phyloP scores from a whole-genome alignment of 257 asterid species.

The Rubia yunnanensis region DNA sequence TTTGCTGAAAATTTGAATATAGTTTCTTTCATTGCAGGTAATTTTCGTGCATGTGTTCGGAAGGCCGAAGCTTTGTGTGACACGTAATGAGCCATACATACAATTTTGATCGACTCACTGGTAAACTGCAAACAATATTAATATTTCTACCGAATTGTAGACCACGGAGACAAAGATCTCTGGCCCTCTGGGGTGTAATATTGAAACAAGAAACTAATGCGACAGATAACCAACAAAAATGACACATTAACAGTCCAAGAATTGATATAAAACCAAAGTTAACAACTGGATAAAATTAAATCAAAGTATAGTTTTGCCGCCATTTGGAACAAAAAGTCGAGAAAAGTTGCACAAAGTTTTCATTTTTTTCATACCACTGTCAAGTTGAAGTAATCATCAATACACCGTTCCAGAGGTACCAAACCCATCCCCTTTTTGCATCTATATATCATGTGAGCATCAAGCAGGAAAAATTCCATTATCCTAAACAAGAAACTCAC shows the following conservation, averaged over 20 bases:
- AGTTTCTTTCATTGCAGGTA: too few relatives aligned
- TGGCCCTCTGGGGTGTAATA: background rate
- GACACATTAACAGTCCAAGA: conserved; percentile 10
- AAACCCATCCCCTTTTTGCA: background rate
- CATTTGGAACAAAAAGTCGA: background rate
- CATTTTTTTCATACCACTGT: background rate
- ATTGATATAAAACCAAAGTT: background rate
- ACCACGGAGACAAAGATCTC: background rate
- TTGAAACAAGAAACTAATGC: background rate
- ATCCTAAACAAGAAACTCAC: background rate
- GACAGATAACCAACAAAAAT: conserved; percentile 6
- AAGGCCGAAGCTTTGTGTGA: too few relatives aligned
- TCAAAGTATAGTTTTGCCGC: background rate
- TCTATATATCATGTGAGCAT: conserved; percentile 7
- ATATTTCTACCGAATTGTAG: background rate
- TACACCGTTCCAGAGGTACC: background rate
- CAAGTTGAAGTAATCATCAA: background rate
- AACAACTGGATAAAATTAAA: background rate
- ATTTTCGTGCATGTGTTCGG: too few relatives aligned
- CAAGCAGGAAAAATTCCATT: background rate
- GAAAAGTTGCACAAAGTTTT: background rate
- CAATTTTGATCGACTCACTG: too few relatives aligned
- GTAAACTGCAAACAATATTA: too few relatives aligned
- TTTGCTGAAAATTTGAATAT: too few relatives aligned
- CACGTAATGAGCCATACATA: too few relatives aligned